Base-by-base conservation (phyloP, 805 yeast genomes). In the Ogataea pilisensis region DNA sequence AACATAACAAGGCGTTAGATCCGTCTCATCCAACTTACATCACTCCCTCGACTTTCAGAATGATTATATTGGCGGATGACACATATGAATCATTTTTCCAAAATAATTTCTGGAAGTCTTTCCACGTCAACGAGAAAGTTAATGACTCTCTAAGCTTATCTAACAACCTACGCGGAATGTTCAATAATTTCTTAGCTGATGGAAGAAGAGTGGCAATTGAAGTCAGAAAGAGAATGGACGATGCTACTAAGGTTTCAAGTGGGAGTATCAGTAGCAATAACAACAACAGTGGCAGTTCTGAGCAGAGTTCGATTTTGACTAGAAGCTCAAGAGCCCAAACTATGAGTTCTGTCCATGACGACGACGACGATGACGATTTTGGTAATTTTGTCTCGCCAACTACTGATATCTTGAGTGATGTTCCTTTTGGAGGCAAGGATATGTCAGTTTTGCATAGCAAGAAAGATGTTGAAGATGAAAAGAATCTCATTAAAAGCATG, bases 11-110 rank as follows among this genome's bases (percentile, higher is more conserved):
- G 4, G 96, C 95, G 0, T 65, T 88, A 29, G 86, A 88, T 56
- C 96, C 96, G 3, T 71, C 75, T 25, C 76, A 81, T 25, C 95
- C 95, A 1, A 78, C 82, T 8, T 78, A 67, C 43, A 72, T 90
- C 38, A 85, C 84, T 39, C 66, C 88, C 14, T 87, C 98, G 0
- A 89, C 96, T 0, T 91, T 91, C 65, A 70, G 98, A 46, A 91
- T 91, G 99, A 95, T 93, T 1, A 67, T 93, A 5, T 68, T 91
- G 5, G 97, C 98, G 0, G 96, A 90, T 59, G 98, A 89, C 55
- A 85, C 96, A 0, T 84, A 88, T 51, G 98, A 93, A 60, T 68
- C 84, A 31, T 78, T 91, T 46, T 93, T 93, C 64, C 72, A 86
- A 12, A 67, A 70, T 20, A 82, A 89, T 0, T 66, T 88, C 26